Conservation (phyloP, 179 eudicot genomes). For the Carnegiea gigantea region DNA sequence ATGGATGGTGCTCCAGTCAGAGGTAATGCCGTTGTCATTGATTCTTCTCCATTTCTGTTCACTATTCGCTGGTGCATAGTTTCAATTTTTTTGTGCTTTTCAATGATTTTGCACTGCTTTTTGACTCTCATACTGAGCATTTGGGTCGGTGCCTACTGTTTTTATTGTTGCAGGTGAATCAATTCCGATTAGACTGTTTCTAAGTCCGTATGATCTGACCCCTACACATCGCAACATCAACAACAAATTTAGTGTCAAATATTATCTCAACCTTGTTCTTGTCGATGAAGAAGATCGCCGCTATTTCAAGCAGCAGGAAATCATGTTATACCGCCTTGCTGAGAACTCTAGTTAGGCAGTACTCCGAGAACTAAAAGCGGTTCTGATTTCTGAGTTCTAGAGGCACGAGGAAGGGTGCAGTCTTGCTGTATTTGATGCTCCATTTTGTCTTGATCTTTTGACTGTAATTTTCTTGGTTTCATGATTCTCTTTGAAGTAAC, state of each 20-base stretch:
- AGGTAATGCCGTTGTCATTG: constrained; percentile 45
- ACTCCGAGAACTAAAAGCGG: constrained; percentile 7
- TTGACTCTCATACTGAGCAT: not conserved
- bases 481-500: not conserved
- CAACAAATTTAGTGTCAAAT: constrained; percentile 95
- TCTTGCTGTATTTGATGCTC: not conserved
- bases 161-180: constrained; percentile 70
- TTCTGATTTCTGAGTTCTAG: not conserved
- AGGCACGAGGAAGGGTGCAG: not conserved
- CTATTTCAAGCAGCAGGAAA: constrained; percentile 94
- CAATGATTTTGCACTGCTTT: not conserved
- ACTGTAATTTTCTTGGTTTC: not conserved
- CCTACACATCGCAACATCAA: constrained; percentile 91
- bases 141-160: not conserved
- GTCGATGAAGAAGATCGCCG: constrained; percentile 98
- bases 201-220: constrained; percentile 93
- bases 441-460: not conserved
- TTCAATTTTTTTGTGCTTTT: not conserved
- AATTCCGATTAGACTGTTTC: constrained; percentile 84
- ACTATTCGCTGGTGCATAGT: not conserved
- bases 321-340: constrained; percentile 77
- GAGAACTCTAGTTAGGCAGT: constrained; percentile 38
- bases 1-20: constrained; percentile 99
- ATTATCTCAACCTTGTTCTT: constrained; percentile 86
- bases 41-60: not conserved